Base-by-base conservation (phyloP, 2,329 filamentous ascomycete species). In the Fusarium sulawesiense region DNA sequence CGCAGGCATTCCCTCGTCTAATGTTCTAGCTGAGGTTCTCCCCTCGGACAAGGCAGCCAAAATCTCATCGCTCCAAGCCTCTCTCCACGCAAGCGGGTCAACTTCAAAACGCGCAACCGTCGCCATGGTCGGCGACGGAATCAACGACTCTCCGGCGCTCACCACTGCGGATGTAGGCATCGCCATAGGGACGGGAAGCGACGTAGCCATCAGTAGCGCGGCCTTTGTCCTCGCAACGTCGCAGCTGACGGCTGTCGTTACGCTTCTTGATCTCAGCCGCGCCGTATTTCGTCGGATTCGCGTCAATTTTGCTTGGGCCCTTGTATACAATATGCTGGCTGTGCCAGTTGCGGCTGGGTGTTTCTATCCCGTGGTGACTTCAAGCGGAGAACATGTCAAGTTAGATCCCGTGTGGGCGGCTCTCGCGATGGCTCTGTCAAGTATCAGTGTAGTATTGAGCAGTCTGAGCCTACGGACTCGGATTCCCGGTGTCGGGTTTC, bases 351-450 rank as follows among this genome's bases (percentile, higher is more conserved):
- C 93, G 0, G 93, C 93, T 1, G 93, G 93, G 2, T 91, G 91
- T 40, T 82, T 97, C 62, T 97, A 92, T 78, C 81, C 86, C 4
- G 69, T 90, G 48, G 77, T 74, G 56, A 84, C 83, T 48, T 77
- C 78, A 6, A 75, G 77, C 3, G 86, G 84, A 3, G 77, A 78
- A 30, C 91, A 92, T 76, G 80, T 93, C 21, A 82, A 87, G 64
- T 80, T 94, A 48, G 90, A 93, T 77, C 92, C 92, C 0, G 92
- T 92, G 2, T 98, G 94, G 94, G 95, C 94, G 7, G 91, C 90
- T 71, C 80, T 97, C 77, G 94, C 94, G 2, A 98, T 98, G 95
- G 95, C 95, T 27, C 80, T 94, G 78, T 97, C 94, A 80, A 95
- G 92, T 79, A 90, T 98, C 71, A 96, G 92, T 76, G 94, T 98